Percentiles rank a stretch among this genome's conserved stretches.
Conservation (phyloP, 1,284 basidiomycete species). For the Apiotrichum mycotoxinovorans region DNA sequence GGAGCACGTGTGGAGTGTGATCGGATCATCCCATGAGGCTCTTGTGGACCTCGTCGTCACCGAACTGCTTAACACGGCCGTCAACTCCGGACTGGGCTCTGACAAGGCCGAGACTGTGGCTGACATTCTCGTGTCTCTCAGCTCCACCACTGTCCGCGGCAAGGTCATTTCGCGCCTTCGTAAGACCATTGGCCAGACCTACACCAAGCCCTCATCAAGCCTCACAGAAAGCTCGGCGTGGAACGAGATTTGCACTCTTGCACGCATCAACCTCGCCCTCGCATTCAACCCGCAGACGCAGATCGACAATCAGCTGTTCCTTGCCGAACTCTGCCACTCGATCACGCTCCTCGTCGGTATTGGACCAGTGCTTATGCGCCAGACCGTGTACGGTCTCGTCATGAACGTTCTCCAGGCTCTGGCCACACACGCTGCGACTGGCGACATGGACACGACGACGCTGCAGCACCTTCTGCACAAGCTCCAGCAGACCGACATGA, state of each 20-base stretch:
- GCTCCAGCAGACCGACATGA: conserved; percentile 58
- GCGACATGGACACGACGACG: conserved; percentile 37
- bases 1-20: conserved; percentile 68
- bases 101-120: conserved; percentile 69
- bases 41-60: conserved; percentile 69
- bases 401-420: conserved; percentile 76
- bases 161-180: conserved; percentile 71
- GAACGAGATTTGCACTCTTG: conserved; percentile 75
- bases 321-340: conserved; percentile 76
- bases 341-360: conserved; percentile 69
- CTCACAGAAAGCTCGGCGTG: conserved; percentile 71
- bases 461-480: conserved; percentile 59
- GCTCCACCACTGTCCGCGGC: conserved; percentile 72
- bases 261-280: conserved; percentile 67
- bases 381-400: conserved; percentile 73
- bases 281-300: conserved; percentile 64
- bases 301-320: conserved; percentile 67
- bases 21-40: conserved; percentile 63
- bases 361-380: conserved; percentile 68
- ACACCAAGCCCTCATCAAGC: conserved; percentile 59
- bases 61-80: conserved; percentile 71
- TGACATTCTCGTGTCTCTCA: conserved; percentile 67
- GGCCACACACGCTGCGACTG: conserved; percentile 24
- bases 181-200: conserved; percentile 72
- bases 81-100: conserved; percentile 73